phyloP scores from a whole-genome alignment of 1,284 basidiomycete species.

The Sphagnurus paluster region DNA sequence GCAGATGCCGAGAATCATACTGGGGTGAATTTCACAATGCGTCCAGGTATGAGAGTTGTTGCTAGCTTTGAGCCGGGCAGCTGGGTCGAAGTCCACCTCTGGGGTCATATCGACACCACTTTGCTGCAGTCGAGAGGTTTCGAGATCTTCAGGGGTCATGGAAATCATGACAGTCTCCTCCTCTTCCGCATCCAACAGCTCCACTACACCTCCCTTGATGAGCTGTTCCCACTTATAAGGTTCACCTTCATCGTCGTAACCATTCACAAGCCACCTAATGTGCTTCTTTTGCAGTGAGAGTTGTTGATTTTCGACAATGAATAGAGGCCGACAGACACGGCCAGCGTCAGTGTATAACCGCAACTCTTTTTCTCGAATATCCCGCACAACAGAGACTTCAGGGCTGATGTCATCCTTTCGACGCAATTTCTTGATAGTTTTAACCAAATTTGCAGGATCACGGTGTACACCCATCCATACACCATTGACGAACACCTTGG shows the following conservation, averaged over 20 bases:
- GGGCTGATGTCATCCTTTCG: conserved; percentile 95
- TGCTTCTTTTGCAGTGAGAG: conserved; percentile 87
- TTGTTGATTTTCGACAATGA: conserved; percentile 92
- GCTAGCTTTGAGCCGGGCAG: conserved; percentile 82
- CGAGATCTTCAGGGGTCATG: conserved; percentile 96
- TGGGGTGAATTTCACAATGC: conserved; percentile 99
- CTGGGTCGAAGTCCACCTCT: conserved; percentile 80
- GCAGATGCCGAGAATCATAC: conserved; percentile 98
- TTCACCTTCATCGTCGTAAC: conserved; percentile 53
- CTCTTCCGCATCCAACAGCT: conserved; percentile 97
- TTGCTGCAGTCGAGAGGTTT: conserved; percentile 75
- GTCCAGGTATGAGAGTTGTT: conserved; percentile 92
- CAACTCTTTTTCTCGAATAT: conserved; percentile 95
- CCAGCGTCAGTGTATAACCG: conserved; percentile 96
- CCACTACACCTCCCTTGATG: conserved; percentile 87
- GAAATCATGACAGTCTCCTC: conserved; percentile 99
- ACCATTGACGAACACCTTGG: conserved; percentile 99
- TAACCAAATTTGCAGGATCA: conserved; percentile 89
- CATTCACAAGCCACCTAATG: conserved; percentile 69
- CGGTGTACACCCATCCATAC: conserved; percentile 99
- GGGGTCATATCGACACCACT: conserved; percentile 60
- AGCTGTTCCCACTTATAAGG: conserved; percentile 86
- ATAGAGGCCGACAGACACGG: conserved; percentile 93
- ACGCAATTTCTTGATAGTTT: conserved; percentile 90
- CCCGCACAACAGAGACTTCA: conserved; percentile 95